Percentiles rank a stretch among this genome's conserved stretches.
Conservation (phyloP, 306 rosid genomes). For the Acacia acuminata region DNA sequence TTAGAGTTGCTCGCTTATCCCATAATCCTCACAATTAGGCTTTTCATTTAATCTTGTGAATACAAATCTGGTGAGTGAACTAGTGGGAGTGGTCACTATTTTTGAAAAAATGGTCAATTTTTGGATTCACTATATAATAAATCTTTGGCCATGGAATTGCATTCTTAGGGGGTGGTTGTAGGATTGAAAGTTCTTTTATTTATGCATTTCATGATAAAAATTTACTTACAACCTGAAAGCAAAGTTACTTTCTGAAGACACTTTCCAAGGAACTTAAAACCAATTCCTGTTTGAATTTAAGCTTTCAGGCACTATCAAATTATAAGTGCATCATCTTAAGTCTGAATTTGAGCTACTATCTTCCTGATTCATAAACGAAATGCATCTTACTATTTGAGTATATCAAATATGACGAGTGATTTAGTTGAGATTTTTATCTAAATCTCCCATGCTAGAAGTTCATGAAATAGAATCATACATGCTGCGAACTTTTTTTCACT, state of each 20-base stretch:
- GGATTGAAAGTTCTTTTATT: not conserved
- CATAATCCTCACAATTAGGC: not conserved
- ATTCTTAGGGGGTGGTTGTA: not conserved
- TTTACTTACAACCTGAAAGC: not conserved
- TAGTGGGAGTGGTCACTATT: not conserved
- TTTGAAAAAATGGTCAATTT: not conserved
- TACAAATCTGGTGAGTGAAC: conserved; percentile 4
- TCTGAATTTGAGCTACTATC: conserved; percentile 15
- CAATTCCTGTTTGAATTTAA: conserved; percentile 1
- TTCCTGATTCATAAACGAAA: not conserved
- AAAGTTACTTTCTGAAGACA: not conserved
- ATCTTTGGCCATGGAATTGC: not conserved
- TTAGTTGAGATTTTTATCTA: not conserved
- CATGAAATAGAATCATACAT: conserved; percentile 2
- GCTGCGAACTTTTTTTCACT: not conserved
- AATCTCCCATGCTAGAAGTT: not conserved
- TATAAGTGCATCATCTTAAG: not conserved
- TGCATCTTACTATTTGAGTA: not conserved
- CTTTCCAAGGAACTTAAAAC: conserved; percentile 16
- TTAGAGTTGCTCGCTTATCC: not conserved
- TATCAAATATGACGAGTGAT: not conserved
- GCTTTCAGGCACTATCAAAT: conserved; percentile 6
- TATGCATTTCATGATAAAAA: not conserved
- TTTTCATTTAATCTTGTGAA: not conserved
- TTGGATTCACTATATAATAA: not conserved